phyloP scores from a whole-genome alignment of 2,329 filamentous ascomycete species.

The Xylariaceae sp. region DNA sequence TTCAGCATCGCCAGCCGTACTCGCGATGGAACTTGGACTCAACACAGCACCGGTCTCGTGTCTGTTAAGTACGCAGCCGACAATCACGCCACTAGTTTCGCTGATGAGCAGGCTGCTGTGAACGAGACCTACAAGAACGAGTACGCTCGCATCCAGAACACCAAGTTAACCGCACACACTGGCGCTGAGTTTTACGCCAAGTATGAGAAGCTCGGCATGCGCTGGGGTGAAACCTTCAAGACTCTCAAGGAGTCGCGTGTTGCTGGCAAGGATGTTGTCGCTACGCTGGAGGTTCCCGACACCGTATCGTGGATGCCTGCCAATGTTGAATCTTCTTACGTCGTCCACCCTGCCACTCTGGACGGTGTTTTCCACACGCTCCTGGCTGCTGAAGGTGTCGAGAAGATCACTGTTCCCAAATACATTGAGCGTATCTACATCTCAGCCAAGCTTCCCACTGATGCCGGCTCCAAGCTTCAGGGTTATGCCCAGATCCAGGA shows the following conservation, averaged over 20 bases:
- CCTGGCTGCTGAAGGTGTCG: conserved; percentile 26
- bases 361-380: conserved; percentile 29
- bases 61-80: conserved; percentile 26
- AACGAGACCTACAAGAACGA: conserved; percentile 25
- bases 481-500: conserved; percentile 30
- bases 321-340: conserved; percentile 24
- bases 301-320: conserved; percentile 26
- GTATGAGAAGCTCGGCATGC: conserved; percentile 28
- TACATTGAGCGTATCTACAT: conserved; percentile 29
- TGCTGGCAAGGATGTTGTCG: conserved; percentile 20
- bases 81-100: conserved; percentile 22
- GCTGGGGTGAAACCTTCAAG: conserved; percentile 27
- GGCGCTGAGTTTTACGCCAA: conserved; percentile 27
- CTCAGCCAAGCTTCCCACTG: conserved; percentile 25
- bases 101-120: conserved; percentile 21
- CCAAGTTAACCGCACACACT: conserved; percentile 18
- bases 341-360: conserved; percentile 26
- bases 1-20: conserved; percentile 26
- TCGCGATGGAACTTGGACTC: conserved; percentile 27
- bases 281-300: conserved; percentile 25
- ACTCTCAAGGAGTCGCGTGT: conserved; percentile 21
- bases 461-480: conserved; percentile 20
- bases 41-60: conserved; percentile 29
- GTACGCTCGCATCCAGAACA: conserved; percentile 21
- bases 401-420: conserved; percentile 26